These are phyloP conservation scores for Nemania sp. DNA, from an alignment of 2,329 filamentous ascomycete species.

Conservation along the genomic window DNA sequence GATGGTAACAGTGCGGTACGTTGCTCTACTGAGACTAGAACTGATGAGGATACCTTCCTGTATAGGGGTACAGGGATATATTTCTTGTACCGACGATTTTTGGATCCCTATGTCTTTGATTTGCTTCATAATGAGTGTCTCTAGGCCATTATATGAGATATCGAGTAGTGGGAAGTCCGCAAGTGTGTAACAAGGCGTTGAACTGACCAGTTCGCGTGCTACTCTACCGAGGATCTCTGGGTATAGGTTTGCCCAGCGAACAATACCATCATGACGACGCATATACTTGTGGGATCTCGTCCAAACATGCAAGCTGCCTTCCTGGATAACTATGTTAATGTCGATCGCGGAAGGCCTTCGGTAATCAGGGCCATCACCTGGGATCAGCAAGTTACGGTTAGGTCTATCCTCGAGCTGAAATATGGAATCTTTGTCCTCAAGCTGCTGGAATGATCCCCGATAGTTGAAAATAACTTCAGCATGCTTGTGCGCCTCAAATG, in stretches of 20 bases:
- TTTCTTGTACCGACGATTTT: background rate
- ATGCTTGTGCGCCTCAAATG: background rate
- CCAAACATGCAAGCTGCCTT: background rate
- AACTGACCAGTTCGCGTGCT: background rate
- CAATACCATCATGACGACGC: background rate
- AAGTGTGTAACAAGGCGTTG: background rate
- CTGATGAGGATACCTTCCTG: slow-evolving; percentile 3
- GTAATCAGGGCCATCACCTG: background rate
- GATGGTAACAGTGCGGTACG: background rate
- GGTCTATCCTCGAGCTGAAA: slow-evolving; percentile 2
- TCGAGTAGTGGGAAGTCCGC: background rate
- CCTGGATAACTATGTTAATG: background rate
- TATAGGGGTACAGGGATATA: background rate
- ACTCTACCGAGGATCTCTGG: background rate
- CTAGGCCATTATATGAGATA: background rate
- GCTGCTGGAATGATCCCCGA: slow-evolving; percentile 12
- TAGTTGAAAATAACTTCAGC: slow-evolving; percentile 13
- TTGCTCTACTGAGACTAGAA: background rate
- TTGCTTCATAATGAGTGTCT: background rate
- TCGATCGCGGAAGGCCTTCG: background rate
- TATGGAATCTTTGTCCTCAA: slow-evolving; percentile 6
- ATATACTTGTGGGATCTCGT: background rate
- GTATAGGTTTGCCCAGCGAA: background rate
- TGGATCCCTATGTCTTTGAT: background rate
- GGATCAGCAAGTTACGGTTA: background rate